Evolutionary conservation across 2,329 filamentous ascomycete genomes (phyloP).

Genomic region (Epichloe hybrida): DNA sequence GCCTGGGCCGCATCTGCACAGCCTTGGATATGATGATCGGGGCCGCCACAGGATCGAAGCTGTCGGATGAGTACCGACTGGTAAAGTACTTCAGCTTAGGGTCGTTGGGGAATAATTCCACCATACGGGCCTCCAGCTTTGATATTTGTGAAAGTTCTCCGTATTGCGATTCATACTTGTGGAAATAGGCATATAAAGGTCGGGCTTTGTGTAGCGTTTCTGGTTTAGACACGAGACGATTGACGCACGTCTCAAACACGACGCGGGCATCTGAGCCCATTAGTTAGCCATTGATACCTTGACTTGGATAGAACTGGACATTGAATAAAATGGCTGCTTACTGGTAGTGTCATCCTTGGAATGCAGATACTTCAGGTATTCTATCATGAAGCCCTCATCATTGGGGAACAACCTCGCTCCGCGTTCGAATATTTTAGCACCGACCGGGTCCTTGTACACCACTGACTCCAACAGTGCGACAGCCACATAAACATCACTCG

Average conservation of each 20-base stretch:
- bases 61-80: slow-evolving; percentile 54
- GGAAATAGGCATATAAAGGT: slow-evolving; percentile 79
- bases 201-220: slow-evolving; percentile 65
- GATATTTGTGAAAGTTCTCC: slow-evolving; percentile 84
- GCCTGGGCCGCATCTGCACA: slow-evolving; percentile 59
- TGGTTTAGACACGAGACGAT: slow-evolving; percentile 63
- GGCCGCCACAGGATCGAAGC: slow-evolving; percentile 72
- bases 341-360: slow-evolving; percentile 86
- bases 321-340: slow-evolving; percentile 33
- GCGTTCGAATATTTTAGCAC: slow-evolving; percentile 90
- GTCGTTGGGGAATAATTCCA: slow-evolving; percentile 83
- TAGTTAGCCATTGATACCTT: slow-evolving; percentile 8
- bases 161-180: slow-evolving; percentile 88
- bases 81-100: slow-evolving; percentile 63
- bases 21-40: slow-evolving; percentile 71
- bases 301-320: background rate
- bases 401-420: slow-evolving; percentile 88
- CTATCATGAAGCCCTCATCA: slow-evolving; percentile 83
- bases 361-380: slow-evolving; percentile 91
- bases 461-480: slow-evolving; percentile 88
- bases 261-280: slow-evolving; percentile 63
- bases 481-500: slow-evolving; percentile 89
- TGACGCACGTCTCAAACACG: slow-evolving; percentile 90
- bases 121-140: slow-evolving; percentile 86
- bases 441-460: slow-evolving; percentile 87